phyloP scores from a whole-genome alignment of 2,329 filamentous ascomycete genomes.

The Stemphylium vesicarium region DNA sequence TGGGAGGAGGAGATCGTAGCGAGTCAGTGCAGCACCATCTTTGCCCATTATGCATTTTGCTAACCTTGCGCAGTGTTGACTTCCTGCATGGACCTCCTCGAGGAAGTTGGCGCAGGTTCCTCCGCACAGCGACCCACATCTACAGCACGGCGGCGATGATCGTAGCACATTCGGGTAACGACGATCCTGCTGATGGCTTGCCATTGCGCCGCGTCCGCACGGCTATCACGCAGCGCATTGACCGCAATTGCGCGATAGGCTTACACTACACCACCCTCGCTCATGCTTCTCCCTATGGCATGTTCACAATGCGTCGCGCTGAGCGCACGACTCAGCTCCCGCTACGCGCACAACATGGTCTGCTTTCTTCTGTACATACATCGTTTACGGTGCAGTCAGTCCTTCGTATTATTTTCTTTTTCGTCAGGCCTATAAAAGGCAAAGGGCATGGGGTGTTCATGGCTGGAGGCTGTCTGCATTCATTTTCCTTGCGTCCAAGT shows the following conservation, averaged over 20 bases:
- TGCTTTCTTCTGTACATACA: constrained; percentile 38
- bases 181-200: constrained; percentile 22
- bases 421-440: constrained; percentile 21
- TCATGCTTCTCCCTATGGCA: constrained; percentile 20
- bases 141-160: constrained; percentile 45
- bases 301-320: background rate
- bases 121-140: constrained; percentile 40
- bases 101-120: constrained; percentile 47
- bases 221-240: constrained; percentile 22
- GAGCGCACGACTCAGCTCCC: constrained; percentile 13
- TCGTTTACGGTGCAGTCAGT: constrained; percentile 28
- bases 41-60: background rate
- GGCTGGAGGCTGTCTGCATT: constrained; percentile 20
- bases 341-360: constrained; percentile 10
- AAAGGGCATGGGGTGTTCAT: constrained; percentile 17
- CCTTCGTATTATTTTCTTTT: constrained; percentile 19
- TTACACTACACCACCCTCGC: constrained; percentile 7
- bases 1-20: constrained; percentile 92
- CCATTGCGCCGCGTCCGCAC: constrained; percentile 18
- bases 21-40: constrained; percentile 62
- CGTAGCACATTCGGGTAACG: constrained; percentile 7
- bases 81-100: constrained; percentile 61
- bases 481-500: constrained; percentile 16
- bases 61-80: constrained; percentile 54
- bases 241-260: constrained; percentile 17